Conservation (phyloP, 2,329 filamentous ascomycete species). For the Trichophyton benhamiae region DNA sequence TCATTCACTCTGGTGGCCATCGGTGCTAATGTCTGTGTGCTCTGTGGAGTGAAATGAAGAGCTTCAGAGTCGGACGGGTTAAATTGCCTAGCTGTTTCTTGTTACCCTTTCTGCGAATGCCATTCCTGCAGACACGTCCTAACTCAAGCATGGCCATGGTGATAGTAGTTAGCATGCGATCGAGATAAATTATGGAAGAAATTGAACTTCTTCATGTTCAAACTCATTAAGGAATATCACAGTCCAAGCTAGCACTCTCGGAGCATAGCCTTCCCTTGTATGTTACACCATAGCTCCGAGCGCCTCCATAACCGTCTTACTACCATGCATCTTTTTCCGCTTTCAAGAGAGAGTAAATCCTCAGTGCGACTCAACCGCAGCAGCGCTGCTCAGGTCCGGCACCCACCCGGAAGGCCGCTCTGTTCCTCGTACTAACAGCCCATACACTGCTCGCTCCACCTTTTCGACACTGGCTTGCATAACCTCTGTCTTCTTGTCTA, state of each 20-base stretch:
- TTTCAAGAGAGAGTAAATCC: background rate
- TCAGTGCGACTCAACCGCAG: slow-evolving; percentile 30
- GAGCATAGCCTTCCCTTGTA: background rate
- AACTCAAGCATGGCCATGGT: background rate
- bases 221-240: background rate
- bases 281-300: background rate
- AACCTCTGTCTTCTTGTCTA: slow-evolving; percentile 68
- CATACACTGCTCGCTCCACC: slow-evolving; percentile 83
- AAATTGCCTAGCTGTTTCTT: background rate
- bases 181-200: background rate
- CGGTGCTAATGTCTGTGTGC: background rate
- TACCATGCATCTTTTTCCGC: background rate
- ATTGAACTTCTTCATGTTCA: background rate
- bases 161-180: background rate
- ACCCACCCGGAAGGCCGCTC: slow-evolving; percentile 89
- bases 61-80: background rate
- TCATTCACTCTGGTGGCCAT: background rate
- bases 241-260: background rate
- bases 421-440: slow-evolving; percentile 70
- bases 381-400: slow-evolving; percentile 52
- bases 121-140: background rate
- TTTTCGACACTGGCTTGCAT: slow-evolving; percentile 86
- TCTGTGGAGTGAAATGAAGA: background rate
- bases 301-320: background rate
- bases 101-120: background rate